Percentiles rank a stretch among this genome's conserved stretches.
These are phyloP conservation scores for Citrullus colocynthis DNA, from an alignment of 306 rosid species.

Conservation along the genomic window DNA sequence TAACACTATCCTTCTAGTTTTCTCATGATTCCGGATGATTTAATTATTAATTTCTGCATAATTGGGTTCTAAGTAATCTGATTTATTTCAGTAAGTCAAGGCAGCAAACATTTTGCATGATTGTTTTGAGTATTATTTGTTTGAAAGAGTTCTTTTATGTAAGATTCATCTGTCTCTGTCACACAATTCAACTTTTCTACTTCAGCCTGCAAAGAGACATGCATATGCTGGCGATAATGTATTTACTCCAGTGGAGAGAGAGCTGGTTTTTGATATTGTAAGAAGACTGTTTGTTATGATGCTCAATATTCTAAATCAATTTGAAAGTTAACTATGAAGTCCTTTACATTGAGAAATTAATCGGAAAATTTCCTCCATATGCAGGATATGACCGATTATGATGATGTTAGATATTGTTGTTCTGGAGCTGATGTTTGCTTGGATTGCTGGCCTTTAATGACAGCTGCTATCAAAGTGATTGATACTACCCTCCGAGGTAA, in stretches of 20 bases:
- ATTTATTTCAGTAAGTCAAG: background rate
- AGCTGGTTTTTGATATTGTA: slow-evolving; percentile 80
- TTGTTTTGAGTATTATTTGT: background rate
- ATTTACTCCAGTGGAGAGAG: slow-evolving; percentile 82
- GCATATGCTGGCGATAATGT: slow-evolving; percentile 73
- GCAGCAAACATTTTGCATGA: background rate
- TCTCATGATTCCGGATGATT: background rate
- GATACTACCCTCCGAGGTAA: slow-evolving; percentile 74
- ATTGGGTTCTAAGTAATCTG: background rate
- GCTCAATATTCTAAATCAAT: background rate
- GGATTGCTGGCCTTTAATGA: slow-evolving; percentile 96
- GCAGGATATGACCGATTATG: slow-evolving; percentile 87
- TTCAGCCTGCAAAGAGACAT: slow-evolving; percentile 76
- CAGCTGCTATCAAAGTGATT: slow-evolving; percentile 75
- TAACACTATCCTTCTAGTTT: background rate
- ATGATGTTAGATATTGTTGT: slow-evolving; percentile 92
- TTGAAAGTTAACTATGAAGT: background rate
- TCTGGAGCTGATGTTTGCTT: slow-evolving; percentile 91
- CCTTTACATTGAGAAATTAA: background rate
- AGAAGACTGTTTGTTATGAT: slow-evolving; percentile 18
- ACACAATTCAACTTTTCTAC: background rate
- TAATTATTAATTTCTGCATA: background rate
- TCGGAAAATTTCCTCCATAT: background rate
- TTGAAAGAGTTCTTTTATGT: background rate
- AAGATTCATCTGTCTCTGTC: background rate